Base-by-base conservation (phyloP, 2,329 filamentous ascomycete genomes). In the Aspergillus phoenicis region DNA sequence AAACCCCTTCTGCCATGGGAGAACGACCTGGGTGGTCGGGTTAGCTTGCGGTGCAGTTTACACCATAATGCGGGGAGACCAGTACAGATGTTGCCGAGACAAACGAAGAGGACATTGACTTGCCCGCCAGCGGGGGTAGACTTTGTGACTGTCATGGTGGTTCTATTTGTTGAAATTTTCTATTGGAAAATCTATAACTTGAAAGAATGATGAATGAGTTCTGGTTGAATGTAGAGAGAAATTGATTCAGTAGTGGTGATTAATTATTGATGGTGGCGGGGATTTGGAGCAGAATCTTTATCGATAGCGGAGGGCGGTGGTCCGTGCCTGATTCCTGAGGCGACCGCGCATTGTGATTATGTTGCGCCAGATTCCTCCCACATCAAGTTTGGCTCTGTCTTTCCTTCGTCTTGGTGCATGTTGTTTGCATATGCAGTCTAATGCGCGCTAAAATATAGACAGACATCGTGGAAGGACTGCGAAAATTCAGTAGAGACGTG, bases 1-100 rank as follows among this genome's bases (percentile, higher is more conserved):
- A 98, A 66, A 97, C 91, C 53, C 91, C 95, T 81, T 98, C 94
- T 49, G 93, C 92, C 95, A 99, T 98, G 33, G 95, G 91, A 7
- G 93, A 97, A 62, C 87, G 85, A 72, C 85, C 83, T 84, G 26
- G 38, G n/a, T 26, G 17, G n/a, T 28, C 33, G 52, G 30, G 45
- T 61, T 17, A 56, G 20, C 30, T n/a, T n/a, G 15, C 38, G 30
- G 39, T 45, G 39, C 17, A 6, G 5, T 30, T 24, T 20, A 20
- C 8, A 33, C 22, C 30, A 54, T 33, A 38, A 52, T 55, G 45
- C 54, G 47, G 28, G n/a, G 17, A 22, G 47, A 56, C 48, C 55
- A 59, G 17, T 71, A 85, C 93, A 99, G 72, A 98, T 98, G 78
- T 99, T 99, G 75, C 95, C 95, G 36, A 98, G 84, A 79, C 95